Conservation (phyloP, 169 alveolate genomes). For the Plasmodium malariae region DNA sequence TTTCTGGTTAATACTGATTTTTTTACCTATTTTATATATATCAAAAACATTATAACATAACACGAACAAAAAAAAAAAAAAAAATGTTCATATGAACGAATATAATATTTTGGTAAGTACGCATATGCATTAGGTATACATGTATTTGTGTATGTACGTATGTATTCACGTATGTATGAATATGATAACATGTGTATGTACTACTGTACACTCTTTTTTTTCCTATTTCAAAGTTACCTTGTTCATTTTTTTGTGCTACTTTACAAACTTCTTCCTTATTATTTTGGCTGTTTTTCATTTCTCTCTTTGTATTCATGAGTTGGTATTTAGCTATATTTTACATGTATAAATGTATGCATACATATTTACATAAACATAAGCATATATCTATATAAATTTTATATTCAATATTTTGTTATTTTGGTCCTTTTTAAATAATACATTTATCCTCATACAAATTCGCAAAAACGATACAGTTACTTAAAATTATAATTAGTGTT, state of each 20-base stretch:
- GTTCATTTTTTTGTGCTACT: slow-evolving; percentile 9
- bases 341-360: not conserved
- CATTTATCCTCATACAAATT: not conserved
- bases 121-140: not conserved
- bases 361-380: not conserved
- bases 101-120: not conserved
- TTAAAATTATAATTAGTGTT: too few relatives aligned
- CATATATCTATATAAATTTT: too few relatives aligned
- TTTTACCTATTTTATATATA: too few relatives aligned
- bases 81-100: not conserved
- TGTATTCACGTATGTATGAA: too few relatives aligned
- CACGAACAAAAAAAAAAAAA: slow-evolving; percentile 12
- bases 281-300: not conserved
- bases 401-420: too few relatives aligned
- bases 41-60: too few relatives aligned
- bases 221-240: slow-evolving; percentile 13
- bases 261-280: slow-evolving; percentile 6
- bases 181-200: too few relatives aligned
- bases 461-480: not conserved
- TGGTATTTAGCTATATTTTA: not conserved
- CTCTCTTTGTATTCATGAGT: not conserved
- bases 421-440: too few relatives aligned
- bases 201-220: not conserved
- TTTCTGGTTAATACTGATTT: slow-evolving; percentile 50
- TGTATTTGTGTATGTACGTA: not conserved